These are phyloP conservation scores for Scytalidium lignicola DNA, from an alignment of 2,329 filamentous ascomycete species.

Conservation along the genomic window DNA sequence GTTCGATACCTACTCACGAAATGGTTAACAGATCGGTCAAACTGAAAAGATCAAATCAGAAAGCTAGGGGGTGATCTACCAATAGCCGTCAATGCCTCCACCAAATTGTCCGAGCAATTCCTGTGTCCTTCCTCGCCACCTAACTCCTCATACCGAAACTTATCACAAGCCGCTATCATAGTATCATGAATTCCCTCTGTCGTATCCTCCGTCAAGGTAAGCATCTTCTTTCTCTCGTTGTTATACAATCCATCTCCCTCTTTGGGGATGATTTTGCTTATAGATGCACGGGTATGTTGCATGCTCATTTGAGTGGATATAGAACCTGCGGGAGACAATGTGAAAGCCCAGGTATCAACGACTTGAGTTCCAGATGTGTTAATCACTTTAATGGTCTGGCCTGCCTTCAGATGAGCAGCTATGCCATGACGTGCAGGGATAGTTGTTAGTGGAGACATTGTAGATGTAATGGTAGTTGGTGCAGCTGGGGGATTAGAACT, in stretches of 20 bases:
- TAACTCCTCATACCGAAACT: conserved; percentile 15
- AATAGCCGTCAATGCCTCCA: conserved; percentile 13
- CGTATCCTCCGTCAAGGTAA: conserved; percentile 17
- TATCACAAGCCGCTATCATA: conserved; percentile 19
- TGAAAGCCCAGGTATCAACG: conserved; percentile 21
- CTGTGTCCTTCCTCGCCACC: conserved; percentile 14
- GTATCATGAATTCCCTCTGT: conserved; percentile 17
- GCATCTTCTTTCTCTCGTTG: conserved; percentile 14
- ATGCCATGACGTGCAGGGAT: conserved; percentile 17
- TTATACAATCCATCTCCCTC: conserved; percentile 14
- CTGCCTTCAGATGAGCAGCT: conserved; percentile 9
- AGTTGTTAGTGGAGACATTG: conserved; percentile 5
- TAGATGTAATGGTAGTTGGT: background rate
- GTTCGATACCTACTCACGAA: conserved; percentile 10
- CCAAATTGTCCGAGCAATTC: conserved; percentile 21
- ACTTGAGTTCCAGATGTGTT: conserved; percentile 19
- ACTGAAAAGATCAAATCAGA: background rate
- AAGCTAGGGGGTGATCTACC: conserved; percentile 6
- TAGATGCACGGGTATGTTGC: conserved; percentile 17
- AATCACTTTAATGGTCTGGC: conserved; percentile 17
- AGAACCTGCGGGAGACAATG: conserved; percentile 2
- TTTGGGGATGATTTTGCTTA: conserved; percentile 15
- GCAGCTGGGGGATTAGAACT: too few relatives aligned
- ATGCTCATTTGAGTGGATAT: conserved; percentile 16
- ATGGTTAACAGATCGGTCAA: too few relatives aligned